A percentile compares a stretch with the other conserved stretches of the same genome.
These are phyloP conservation scores for Scenedesmus sp. DNA, from an alignment of 163 green algal genomes.

Conservation along the genomic window DNA sequence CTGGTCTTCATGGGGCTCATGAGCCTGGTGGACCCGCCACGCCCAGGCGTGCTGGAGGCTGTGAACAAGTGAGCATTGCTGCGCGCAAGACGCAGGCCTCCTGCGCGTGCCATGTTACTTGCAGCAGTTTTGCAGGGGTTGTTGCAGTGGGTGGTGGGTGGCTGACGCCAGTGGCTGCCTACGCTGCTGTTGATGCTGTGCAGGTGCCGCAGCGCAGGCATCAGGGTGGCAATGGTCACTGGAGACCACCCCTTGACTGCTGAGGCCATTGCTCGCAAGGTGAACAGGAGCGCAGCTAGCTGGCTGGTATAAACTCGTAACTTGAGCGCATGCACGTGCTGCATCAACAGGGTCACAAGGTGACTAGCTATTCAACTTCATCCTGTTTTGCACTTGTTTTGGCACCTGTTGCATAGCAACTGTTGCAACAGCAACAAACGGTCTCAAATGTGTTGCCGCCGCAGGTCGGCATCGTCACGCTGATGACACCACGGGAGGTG, in stretches of 20 bases:
- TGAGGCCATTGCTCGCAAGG: constrained; percentile 61
- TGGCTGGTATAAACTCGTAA: neutral
- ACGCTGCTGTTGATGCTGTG: neutral
- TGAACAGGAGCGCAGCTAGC: neutral
- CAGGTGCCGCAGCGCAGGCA: constrained; percentile 68
- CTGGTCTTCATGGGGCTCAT: constrained; percentile 85
- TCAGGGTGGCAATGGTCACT: constrained; percentile 89
- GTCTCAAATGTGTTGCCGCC: neutral
- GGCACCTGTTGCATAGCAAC: too few species aligned
- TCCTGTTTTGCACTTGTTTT: too few species aligned
- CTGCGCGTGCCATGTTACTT: neutral
- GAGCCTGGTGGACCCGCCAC: constrained; percentile 84
- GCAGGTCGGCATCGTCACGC: constrained; percentile 79
- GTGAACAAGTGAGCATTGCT: constrained; percentile 70
- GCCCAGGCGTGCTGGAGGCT: constrained; percentile 82
- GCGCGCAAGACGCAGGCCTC: neutral
- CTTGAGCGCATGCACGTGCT: too few species aligned
- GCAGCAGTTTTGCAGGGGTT: neutral
- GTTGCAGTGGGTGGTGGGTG: neutral
- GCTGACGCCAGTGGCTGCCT: neutral
- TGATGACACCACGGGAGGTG: constrained; percentile 58
- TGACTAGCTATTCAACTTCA: too few species aligned
- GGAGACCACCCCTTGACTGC: constrained; percentile 88
- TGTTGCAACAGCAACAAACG: too few species aligned
- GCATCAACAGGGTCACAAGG: too few species aligned